A percentile compares a stretch with the other conserved stretches of the same genome.
These are phyloP conservation scores for Penstemon eatonii DNA, from an alignment of 257 asterid species.

Conservation along the genomic window DNA sequence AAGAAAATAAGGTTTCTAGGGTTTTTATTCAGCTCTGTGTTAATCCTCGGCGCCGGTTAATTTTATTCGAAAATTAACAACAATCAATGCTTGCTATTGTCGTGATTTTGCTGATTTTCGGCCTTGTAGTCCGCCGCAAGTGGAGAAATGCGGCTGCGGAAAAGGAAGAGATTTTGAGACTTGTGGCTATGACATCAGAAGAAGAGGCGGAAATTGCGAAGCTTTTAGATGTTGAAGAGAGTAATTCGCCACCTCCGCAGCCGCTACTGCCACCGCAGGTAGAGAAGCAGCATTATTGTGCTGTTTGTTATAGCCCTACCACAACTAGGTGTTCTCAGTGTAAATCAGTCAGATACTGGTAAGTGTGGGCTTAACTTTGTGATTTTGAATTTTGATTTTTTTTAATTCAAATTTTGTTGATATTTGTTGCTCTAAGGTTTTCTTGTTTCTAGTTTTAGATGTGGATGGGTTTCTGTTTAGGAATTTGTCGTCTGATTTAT, in stretches of 20 bases:
- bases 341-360: constrained; percentile 62
- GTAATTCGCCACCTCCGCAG: constrained; percentile 29
- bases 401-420: not conserved
- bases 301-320: constrained; percentile 52
- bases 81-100: constrained; percentile 48
- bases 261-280: constrained; percentile 31
- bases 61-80: constrained; percentile 16
- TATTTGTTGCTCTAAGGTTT: not conserved
- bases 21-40: constrained; percentile 42
- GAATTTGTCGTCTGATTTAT: constrained; percentile 12
- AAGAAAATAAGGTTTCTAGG: constrained; percentile 39
- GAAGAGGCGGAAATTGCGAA: constrained; percentile 43
- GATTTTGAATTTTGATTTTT: not conserved
- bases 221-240: constrained; percentile 38
- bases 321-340: constrained; percentile 60
- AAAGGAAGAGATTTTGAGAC: constrained; percentile 57
- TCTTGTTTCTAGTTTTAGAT: not conserved
- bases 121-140: constrained; percentile 45
- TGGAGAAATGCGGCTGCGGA: constrained; percentile 55
- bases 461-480: not conserved
- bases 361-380: constrained; percentile 22
- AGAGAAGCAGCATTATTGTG: constrained; percentile 41
- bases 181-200: constrained; percentile 41
- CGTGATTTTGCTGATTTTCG: constrained; percentile 45
- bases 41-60: constrained; percentile 51